Conservation (phyloP, 768 basidiomycete species). For the Mycena vulgaris region DNA sequence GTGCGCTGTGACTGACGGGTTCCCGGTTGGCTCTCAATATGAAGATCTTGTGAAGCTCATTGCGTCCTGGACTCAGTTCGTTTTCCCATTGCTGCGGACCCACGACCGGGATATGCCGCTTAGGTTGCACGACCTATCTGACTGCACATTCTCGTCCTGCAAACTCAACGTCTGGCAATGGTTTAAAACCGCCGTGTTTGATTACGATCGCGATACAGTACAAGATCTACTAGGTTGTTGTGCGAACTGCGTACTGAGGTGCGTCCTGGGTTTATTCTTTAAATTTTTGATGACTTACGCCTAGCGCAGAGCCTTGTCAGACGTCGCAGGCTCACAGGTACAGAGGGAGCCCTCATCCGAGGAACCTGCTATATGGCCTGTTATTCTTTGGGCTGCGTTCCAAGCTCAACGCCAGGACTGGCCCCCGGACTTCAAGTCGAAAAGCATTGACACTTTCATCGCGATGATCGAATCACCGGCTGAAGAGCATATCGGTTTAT, state of each 20-base stretch:
- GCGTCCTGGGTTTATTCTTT: not conserved
- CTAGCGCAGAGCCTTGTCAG: conserved; percentile 7
- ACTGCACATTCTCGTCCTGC: conserved; percentile 28
- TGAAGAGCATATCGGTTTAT: conserved; percentile 9
- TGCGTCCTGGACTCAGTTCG: conserved; percentile 28
- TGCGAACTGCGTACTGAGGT: conserved; percentile 20
- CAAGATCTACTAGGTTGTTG: conserved; percentile 23
- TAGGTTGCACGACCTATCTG: conserved; percentile 18
- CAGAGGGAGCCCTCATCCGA: too few relatives aligned
- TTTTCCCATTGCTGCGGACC: conserved; percentile 29
- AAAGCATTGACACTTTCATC: conserved; percentile 15
- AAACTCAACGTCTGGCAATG: conserved; percentile 35
- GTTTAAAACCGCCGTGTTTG: conserved; percentile 31
- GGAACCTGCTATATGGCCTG: conserved; percentile 32
- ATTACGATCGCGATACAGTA: conserved; percentile 18
- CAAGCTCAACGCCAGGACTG: conserved; percentile 15
- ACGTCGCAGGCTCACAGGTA: not conserved
- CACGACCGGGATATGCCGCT: conserved; percentile 18
- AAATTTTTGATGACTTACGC: not conserved
- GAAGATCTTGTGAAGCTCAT: conserved; percentile 19
- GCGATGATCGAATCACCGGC: conserved; percentile 11
- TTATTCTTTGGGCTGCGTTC: conserved; percentile 34
- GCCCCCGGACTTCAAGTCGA: not conserved
- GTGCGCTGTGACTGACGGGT: conserved; percentile 28
- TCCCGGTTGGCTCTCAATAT: conserved; percentile 6